Conservation (phyloP, 768 basidiomycete species). For the Pleurotus cornucopiae region DNA sequence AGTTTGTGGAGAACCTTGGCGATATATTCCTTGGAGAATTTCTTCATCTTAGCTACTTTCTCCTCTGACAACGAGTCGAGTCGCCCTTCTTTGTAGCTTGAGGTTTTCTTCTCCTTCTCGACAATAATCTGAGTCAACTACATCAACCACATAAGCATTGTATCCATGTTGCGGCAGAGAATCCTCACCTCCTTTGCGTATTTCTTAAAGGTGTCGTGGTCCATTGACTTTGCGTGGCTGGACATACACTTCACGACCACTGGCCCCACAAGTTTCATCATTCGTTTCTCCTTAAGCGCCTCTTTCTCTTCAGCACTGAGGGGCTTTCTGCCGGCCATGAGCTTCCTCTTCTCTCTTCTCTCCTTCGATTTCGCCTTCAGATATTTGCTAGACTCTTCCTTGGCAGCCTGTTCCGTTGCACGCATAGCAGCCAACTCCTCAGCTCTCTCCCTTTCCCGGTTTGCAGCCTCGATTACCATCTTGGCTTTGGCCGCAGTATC, state of each 20-base stretch:
- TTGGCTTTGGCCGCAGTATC: neutral
- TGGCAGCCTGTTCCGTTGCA: conserved; percentile 12
- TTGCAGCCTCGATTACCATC: conserved; percentile 2
- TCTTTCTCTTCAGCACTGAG: conserved; percentile 56
- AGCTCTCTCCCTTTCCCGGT: conserved; percentile 12
- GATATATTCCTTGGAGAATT: conserved; percentile 90
- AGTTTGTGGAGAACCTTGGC: conserved; percentile 70
- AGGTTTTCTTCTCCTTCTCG: conserved; percentile 94
- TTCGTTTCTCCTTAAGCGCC: conserved; percentile 72
- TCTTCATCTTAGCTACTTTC: conserved; percentile 85
- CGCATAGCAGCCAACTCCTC: conserved; percentile 5
- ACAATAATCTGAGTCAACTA: conserved; percentile 83
- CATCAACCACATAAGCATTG: neutral
- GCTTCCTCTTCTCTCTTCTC: conserved; percentile 27
- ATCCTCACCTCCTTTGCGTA: conserved; percentile 85
- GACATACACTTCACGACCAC: conserved; percentile 93
- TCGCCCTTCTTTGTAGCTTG: conserved; percentile 67
- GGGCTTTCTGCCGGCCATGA: conserved; percentile 35
- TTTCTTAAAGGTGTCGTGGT: conserved; percentile 85
- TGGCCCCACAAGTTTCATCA: conserved; percentile 79
- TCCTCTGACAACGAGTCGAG: conserved; percentile 82
- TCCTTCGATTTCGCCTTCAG: conserved; percentile 22
- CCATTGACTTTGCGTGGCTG: conserved; percentile 75
- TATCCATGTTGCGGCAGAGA: neutral
- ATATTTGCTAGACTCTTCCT: conserved; percentile 13